A percentile compares a stretch with the other conserved stretches of the same genome.
Evolutionary conservation across 2,329 filamentous ascomycete genomes (phyloP).

Genomic region (Paracoccidioides lutzii): DNA sequence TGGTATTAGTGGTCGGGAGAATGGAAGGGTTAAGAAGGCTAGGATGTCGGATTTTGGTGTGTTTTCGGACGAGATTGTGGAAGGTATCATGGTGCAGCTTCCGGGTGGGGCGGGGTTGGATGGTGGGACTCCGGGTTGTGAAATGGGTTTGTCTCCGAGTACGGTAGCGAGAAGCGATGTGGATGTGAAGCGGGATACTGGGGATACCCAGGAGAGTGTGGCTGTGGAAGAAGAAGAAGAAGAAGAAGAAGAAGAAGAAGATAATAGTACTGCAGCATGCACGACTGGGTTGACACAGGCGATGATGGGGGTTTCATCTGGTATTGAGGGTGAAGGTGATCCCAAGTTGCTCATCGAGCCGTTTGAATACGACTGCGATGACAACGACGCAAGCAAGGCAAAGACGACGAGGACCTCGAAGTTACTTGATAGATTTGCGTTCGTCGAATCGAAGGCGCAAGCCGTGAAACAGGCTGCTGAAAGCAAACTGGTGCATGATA

Average conservation of each 20-base stretch:
- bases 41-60: slow-evolving; percentile 36
- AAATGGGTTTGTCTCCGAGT: too few species aligned
- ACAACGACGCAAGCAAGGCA: not conserved
- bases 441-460: not conserved
- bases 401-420: not conserved
- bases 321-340: not conserved
- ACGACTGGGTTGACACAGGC: not conserved
- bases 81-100: slow-evolving; percentile 37
- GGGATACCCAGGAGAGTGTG: too few species aligned
- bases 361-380: not conserved
- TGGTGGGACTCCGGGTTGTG: not conserved
- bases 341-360: not conserved
- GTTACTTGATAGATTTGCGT: not conserved
- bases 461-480: not conserved
- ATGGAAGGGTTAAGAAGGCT: slow-evolving; percentile 26
- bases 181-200: not conserved
- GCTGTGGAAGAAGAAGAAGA: too few species aligned
- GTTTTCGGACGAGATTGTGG: slow-evolving; percentile 41
- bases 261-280: not conserved
- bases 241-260: too few species aligned
- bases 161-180: not conserved
- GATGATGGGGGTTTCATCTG: not conserved
- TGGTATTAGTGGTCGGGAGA: slow-evolving; percentile 7
- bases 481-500: not conserved
- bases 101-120: slow-evolving; percentile 20